Percentiles rank a stretch among this genome's conserved stretches.
Conservation (phyloP, 345 rosid genomes). For the Sonneratia caseolaris region DNA sequence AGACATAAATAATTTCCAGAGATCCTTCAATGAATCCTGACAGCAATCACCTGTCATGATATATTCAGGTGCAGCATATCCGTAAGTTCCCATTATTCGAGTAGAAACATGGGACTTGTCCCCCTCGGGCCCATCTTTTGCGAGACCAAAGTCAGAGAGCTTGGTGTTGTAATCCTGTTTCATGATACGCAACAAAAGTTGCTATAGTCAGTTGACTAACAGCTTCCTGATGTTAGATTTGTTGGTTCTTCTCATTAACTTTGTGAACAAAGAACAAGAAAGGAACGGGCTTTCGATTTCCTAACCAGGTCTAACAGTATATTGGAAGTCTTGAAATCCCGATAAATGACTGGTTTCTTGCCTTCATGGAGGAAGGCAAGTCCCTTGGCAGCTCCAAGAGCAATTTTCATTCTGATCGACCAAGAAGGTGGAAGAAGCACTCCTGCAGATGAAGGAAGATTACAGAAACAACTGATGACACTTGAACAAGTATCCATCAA, state of each 20-base stretch:
- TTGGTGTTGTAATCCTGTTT: conserved; percentile 85
- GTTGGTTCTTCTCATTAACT: too few relatives aligned
- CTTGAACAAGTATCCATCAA: not conserved
- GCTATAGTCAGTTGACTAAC: not conserved
- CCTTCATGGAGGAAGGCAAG: conserved; percentile 95
- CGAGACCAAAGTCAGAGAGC: conserved; percentile 92
- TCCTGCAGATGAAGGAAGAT: conserved; percentile 30
- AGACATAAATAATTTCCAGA: not conserved
- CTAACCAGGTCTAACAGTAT: conserved; percentile 77
- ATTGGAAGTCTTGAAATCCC: conserved; percentile 94
- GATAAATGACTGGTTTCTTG: conserved; percentile 86
- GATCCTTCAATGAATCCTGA: not conserved
- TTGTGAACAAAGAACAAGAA: not conserved
- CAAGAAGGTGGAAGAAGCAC: conserved; percentile 87
- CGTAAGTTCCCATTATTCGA: conserved; percentile 99
- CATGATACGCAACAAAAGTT: not conserved
- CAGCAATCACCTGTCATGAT: conserved; percentile 71
- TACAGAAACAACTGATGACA: not conserved
- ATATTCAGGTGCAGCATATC: conserved; percentile 96
- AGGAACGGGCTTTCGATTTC: conserved; percentile 3
- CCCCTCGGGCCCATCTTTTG: conserved; percentile 96
- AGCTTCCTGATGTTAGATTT: not conserved
- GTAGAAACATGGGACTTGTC: conserved; percentile 97
- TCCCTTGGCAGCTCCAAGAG: conserved; percentile 90
- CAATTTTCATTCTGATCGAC: conserved; percentile 84